A percentile compares a stretch with the other conserved stretches of the same genome.
These are phyloP conservation scores for Cupressus sempervirens DNA, from an alignment of 75 land plant species.

Conservation along the genomic window DNA sequence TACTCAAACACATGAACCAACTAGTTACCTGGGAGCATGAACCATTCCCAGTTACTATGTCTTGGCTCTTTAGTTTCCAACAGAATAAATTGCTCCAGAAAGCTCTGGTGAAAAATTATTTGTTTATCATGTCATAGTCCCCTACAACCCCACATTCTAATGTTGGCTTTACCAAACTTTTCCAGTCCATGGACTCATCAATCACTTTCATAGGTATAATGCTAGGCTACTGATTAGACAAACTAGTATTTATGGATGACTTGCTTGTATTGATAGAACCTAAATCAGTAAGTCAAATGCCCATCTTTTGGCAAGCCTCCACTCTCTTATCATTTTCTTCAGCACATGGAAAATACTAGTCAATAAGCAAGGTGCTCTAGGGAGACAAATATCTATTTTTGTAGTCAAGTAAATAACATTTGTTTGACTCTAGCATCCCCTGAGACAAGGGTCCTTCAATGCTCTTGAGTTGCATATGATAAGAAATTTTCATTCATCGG, in stretches of 20 bases:
- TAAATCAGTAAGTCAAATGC: not conserved
- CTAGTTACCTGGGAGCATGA: too few relatives aligned
- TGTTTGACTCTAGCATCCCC: too few relatives aligned
- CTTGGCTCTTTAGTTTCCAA: slow-evolving; percentile 13
- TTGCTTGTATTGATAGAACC: slow-evolving; percentile 10
- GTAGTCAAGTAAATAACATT: too few relatives aligned
- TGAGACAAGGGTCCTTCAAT: too few relatives aligned
- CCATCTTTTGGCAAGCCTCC: not conserved
- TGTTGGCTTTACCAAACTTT: not conserved
- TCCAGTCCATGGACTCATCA: not conserved
- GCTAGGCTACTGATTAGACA: slow-evolving; percentile 5
- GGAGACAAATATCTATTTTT: too few relatives aligned
- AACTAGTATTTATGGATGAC: slow-evolving; percentile 9
- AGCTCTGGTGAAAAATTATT: not conserved
- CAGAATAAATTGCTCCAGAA: slow-evolving; percentile 10
- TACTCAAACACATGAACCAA: too few relatives aligned
- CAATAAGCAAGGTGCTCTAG: too few relatives aligned
- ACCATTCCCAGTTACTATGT: slow-evolving; percentile 1
- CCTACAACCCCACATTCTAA: not conserved
- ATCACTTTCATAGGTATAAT: not conserved
- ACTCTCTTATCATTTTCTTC: slow-evolving; percentile 6
- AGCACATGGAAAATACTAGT: too few relatives aligned
- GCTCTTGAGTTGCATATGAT: too few relatives aligned
- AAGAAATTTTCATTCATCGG: too few relatives aligned
- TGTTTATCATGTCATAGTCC: not conserved